These are phyloP conservation scores for Penicillium sp. DNA, from an alignment of 2,329 filamentous ascomycete species.

Conservation along the genomic window DNA sequence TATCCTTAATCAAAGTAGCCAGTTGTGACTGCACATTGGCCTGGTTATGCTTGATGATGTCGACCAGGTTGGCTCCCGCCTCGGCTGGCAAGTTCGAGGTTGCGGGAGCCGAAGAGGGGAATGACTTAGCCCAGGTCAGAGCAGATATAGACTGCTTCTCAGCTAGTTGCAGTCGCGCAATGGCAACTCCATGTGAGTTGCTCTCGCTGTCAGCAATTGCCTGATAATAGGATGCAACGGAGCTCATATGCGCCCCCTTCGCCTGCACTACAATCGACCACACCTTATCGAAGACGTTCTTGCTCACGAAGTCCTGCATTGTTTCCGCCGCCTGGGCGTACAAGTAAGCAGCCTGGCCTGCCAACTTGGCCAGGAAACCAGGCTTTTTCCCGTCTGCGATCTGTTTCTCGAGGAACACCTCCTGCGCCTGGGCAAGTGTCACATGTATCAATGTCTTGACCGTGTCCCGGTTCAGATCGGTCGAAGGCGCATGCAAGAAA, in stretches of 20 bases:
- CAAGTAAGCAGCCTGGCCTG: slow-evolving; percentile 84
- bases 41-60: slow-evolving; percentile 80
- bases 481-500: slow-evolving; percentile 93
- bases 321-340: slow-evolving; percentile 88
- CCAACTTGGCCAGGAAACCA: slow-evolving; percentile 85
- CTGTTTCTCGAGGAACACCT: slow-evolving; percentile 97
- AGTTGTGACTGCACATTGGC: slow-evolving; percentile 80
- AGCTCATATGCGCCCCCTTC: slow-evolving; percentile 80
- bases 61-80: slow-evolving; percentile 69
- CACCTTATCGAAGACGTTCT: slow-evolving; percentile 88
- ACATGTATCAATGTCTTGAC: slow-evolving; percentile 92
- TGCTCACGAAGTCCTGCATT: slow-evolving; percentile 87
- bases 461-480: slow-evolving; percentile 92
- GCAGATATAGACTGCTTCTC: slow-evolving; percentile 79
- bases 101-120: slow-evolving; percentile 75
- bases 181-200: slow-evolving; percentile 80
- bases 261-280: slow-evolving; percentile 73
- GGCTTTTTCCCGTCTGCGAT: slow-evolving; percentile 90
- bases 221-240: slow-evolving; percentile 90
- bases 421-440: slow-evolving; percentile 93
- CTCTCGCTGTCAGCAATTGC: slow-evolving; percentile 87
- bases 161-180: slow-evolving; percentile 78
- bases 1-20: slow-evolving; percentile 77
- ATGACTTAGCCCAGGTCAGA: slow-evolving; percentile 70
- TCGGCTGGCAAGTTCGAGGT: slow-evolving; percentile 84